Conservation (phyloP, 2,329 filamentous ascomycete genomes). For the Claviceps digitariae region DNA sequence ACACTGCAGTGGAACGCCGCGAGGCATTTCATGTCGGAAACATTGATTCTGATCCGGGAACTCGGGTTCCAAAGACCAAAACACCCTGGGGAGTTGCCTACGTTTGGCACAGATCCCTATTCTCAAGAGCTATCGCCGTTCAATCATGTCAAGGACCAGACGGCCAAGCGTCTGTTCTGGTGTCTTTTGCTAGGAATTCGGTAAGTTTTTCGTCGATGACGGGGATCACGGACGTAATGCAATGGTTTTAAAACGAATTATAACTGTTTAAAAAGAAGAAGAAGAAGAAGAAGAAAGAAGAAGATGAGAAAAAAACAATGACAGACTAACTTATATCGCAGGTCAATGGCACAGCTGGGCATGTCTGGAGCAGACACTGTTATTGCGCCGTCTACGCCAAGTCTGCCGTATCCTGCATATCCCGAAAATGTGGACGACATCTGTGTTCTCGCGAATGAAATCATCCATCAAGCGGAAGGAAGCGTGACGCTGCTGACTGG, state of each 20-base stretch:
- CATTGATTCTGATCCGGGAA: constrained; percentile 53
- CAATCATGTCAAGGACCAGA: constrained; percentile 59
- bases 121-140: constrained; percentile 33
- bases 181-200: constrained; percentile 62
- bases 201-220: constrained; percentile 22
- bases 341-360: constrained; percentile 67
- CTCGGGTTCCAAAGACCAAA: constrained; percentile 49
- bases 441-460: constrained; percentile 58
- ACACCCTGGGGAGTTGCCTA: constrained; percentile 24
- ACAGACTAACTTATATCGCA: constrained; percentile 15
- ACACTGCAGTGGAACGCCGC: constrained; percentile 54
- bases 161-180: constrained; percentile 74
- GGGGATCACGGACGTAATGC: not conserved
- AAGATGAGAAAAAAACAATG: not conserved
- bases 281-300: too few species aligned
- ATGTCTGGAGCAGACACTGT: constrained; percentile 57
- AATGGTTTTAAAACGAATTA: too few species aligned
- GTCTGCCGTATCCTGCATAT: constrained; percentile 63
- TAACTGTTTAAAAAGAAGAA: too few species aligned
- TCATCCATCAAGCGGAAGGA: constrained; percentile 55
- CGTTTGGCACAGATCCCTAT: constrained; percentile 26
- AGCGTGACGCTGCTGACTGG: constrained; percentile 59
- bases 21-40: constrained; percentile 60
- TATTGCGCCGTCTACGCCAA: constrained; percentile 62
- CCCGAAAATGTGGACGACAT: constrained; percentile 76